phyloP scores from a whole-genome alignment of 495 filamentous ascomycete species.

The Xylaria cubensis region DNA sequence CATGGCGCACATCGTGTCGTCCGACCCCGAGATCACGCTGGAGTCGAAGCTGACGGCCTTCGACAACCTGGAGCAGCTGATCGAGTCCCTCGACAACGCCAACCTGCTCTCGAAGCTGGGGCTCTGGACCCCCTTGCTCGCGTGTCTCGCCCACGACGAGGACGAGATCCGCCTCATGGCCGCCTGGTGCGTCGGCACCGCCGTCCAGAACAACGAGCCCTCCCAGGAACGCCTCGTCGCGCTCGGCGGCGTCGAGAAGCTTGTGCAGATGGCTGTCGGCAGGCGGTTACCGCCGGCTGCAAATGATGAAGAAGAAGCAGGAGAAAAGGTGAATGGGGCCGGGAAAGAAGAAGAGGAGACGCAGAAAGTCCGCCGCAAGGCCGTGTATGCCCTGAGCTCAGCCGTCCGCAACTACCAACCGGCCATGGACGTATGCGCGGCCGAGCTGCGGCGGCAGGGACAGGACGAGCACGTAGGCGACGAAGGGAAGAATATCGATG shows the following conservation, averaged over 20 bases:
- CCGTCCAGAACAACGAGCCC: slow-evolving; percentile 92
- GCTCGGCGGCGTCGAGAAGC: slow-evolving; percentile 69
- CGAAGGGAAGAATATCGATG: slow-evolving; percentile 60
- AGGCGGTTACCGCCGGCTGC: slow-evolving; percentile 32
- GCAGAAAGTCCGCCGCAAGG: slow-evolving; percentile 77
- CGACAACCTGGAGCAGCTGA: slow-evolving; percentile 93
- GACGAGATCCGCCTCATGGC: slow-evolving; percentile 77
- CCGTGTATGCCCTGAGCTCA: slow-evolving; percentile 83
- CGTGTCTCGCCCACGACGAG: slow-evolving; percentile 70
- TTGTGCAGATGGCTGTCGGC: slow-evolving; percentile 67
- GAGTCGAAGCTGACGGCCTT: slow-evolving; percentile 86
- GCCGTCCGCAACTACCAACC: slow-evolving; percentile 87
- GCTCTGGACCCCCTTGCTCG: slow-evolving; percentile 81
- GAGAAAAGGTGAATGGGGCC: slow-evolving; percentile 9
- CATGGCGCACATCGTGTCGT: slow-evolving; percentile 72
- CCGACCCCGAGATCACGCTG: slow-evolving; percentile 65
- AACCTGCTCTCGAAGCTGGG: slow-evolving; percentile 82
- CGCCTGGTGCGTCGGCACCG: slow-evolving; percentile 91
- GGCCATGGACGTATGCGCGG: slow-evolving; percentile 67
- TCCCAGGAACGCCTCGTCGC: slow-evolving; percentile 78
- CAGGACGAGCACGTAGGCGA: slow-evolving; percentile 49
- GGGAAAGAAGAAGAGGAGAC: slow-evolving; percentile 57
- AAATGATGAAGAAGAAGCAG: slow-evolving; percentile 28
- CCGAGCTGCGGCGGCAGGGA: slow-evolving; percentile 60
- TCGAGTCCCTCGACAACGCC: slow-evolving; percentile 93